phyloP scores from a whole-genome alignment of 164 flowering plant species.

The Vitis rupestris region DNA sequence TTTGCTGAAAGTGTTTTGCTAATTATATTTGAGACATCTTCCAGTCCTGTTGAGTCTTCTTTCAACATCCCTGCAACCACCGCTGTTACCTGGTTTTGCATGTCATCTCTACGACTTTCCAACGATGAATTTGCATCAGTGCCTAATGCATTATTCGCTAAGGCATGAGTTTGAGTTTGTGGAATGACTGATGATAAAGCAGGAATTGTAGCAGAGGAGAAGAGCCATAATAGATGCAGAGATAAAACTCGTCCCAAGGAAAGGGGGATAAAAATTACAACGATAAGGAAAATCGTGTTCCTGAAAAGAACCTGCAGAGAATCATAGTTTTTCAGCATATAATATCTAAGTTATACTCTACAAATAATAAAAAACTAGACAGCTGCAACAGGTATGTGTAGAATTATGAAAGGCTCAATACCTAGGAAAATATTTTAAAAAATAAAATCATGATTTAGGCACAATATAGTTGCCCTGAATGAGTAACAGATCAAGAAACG shows the following conservation, averaged over 20 bases:
- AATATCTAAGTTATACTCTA: no score
- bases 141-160: slow-evolving; percentile 48
- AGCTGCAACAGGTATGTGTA: no score
- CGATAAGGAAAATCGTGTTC: slow-evolving; percentile 65
- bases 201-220: slow-evolving; percentile 42
- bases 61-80: slow-evolving; percentile 35
- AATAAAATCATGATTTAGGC: no score
- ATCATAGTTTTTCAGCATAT: neutral
- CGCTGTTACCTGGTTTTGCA: no score
- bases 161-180: slow-evolving; percentile 43
- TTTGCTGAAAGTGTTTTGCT: no score
- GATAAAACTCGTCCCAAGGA: slow-evolving; percentile 51
- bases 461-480: no score
- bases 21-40: no score
- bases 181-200: slow-evolving; percentile 41
- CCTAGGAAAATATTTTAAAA: no score
- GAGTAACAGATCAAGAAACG: no score
- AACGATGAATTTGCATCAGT: slow-evolving; percentile 48
- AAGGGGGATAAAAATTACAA: slow-evolving; percentile 59
- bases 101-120: slow-evolving; percentile 20
- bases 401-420: no score
- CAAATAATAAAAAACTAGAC: no score
- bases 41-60: slow-evolving; percentile 37
- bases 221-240: slow-evolving; percentile 37
- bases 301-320: slow-evolving; percentile 65